A percentile compares a stretch with the other conserved stretches of the same genome.
phyloP scores from a whole-genome alignment of 2,329 filamentous ascomycete species.

The Geoglossum cookeanum region DNA sequence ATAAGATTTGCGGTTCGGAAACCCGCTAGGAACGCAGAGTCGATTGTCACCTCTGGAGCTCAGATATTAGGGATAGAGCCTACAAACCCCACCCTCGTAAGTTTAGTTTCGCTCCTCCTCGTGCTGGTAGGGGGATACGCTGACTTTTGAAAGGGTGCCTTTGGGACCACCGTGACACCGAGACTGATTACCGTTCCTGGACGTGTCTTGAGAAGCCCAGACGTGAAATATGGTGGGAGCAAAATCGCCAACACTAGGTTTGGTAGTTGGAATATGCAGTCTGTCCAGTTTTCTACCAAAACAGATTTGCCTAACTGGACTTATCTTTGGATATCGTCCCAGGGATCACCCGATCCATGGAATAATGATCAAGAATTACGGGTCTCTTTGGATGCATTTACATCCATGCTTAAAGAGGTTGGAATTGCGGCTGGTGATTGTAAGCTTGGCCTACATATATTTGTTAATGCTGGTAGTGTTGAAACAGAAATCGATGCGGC shows the following conservation, averaged over 20 bases:
- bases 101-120: constrained; percentile 8
- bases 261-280: constrained; percentile 52
- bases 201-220: constrained; percentile 44
- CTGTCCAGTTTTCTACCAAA: constrained; percentile 32
- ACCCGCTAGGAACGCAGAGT: constrained; percentile 7
- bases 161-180: constrained; percentile 43
- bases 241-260: constrained; percentile 19
- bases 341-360: too few species aligned
- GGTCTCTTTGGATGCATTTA: too few species aligned
- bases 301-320: too few species aligned
- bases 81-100: background rate
- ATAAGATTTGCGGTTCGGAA: constrained; percentile 6
- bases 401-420: too few species aligned
- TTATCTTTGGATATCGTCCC: too few species aligned
- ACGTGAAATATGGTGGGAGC: constrained; percentile 34
- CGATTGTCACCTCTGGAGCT: constrained; percentile 3
- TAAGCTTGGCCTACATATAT: too few species aligned
- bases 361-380: too few species aligned
- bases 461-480: too few species aligned
- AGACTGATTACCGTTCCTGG: constrained; percentile 52
- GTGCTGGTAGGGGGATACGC: background rate
- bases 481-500: too few species aligned
- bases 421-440: too few species aligned
- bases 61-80: too few species aligned
- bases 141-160: constrained; percentile 25